Evolutionary conservation across 441 rosid species (phyloP).

Genomic region (Raphanus hybrid): DNA sequence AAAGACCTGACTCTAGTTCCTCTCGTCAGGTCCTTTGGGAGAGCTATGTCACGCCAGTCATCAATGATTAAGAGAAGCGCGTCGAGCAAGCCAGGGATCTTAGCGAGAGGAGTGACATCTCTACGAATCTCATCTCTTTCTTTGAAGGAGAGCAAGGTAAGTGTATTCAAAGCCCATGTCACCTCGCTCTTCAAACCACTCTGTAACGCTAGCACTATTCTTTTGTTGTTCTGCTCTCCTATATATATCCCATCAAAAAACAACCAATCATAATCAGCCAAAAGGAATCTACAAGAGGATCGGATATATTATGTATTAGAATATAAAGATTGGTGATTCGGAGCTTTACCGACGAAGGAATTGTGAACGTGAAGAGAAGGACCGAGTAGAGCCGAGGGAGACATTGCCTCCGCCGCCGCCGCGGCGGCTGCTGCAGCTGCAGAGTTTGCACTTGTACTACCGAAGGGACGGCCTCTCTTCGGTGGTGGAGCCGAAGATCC

Average conservation of each 20-base stretch:
- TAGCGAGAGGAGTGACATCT: slow-evolving; percentile 75
- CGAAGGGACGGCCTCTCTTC: slow-evolving; percentile 77
- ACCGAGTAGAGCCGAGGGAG: slow-evolving; percentile 66
- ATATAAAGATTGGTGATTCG: too few species aligned
- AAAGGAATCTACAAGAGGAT: too few species aligned
- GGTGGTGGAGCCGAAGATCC: slow-evolving; percentile 55
- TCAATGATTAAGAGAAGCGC: slow-evolving; percentile 92
- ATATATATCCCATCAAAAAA: not conserved
- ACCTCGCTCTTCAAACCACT: slow-evolving; percentile 94
- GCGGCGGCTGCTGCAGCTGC: slow-evolving; percentile 47
- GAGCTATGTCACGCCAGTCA: slow-evolving; percentile 90
- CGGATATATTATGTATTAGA: too few species aligned
- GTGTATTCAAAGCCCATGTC: slow-evolving; percentile 91
- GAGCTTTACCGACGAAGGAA: slow-evolving; percentile 63
- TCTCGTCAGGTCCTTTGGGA: slow-evolving; percentile 69
- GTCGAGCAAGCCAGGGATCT: slow-evolving; percentile 92
- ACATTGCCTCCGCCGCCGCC: slow-evolving; percentile 52
- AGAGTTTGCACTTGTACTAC: slow-evolving; percentile 54
- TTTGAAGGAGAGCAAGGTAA: slow-evolving; percentile 90
- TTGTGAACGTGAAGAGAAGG: slow-evolving; percentile 79
- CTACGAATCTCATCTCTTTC: slow-evolving; percentile 87
- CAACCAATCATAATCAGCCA: too few species aligned
- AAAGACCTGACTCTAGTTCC: slow-evolving; percentile 65
- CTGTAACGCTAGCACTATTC: slow-evolving; percentile 91
- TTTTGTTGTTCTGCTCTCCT: slow-evolving; percentile 83